These are phyloP conservation scores for Ustilago lituana DNA, from an alignment of 1,284 basidiomycete genomes.

Conservation along the genomic window DNA sequence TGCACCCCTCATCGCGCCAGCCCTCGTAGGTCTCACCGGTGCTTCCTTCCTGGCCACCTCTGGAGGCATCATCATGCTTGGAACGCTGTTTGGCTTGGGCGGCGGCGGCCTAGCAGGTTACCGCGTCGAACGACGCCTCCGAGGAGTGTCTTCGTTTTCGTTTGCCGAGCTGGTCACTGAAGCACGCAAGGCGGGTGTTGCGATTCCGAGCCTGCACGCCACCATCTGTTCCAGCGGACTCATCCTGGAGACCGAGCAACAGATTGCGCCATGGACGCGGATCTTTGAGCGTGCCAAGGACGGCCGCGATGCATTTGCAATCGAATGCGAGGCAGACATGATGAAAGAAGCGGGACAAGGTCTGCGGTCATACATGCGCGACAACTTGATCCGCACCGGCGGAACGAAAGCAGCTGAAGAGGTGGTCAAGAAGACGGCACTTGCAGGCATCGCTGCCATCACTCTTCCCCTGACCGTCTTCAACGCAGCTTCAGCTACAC, in stretches of 20 bases:
- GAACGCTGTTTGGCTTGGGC: conserved; percentile 58
- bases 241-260: conserved; percentile 50
- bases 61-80: conserved; percentile 60
- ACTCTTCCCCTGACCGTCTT: conserved; percentile 70
- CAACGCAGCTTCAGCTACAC: conserved; percentile 62
- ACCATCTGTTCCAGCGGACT: conserved; percentile 59
- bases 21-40: conserved; percentile 58
- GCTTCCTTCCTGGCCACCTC: conserved; percentile 56
- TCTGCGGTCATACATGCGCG: conserved; percentile 51
- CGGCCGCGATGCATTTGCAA: conserved; percentile 54
- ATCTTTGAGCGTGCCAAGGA: conserved; percentile 44
- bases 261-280: conserved; percentile 41
- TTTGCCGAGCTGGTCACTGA: conserved; percentile 50
- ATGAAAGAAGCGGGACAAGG: conserved; percentile 54
- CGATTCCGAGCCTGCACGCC: conserved; percentile 59
- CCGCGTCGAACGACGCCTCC: conserved; percentile 51
- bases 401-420: conserved; percentile 64
- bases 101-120: conserved; percentile 63
- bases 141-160: conserved; percentile 48
- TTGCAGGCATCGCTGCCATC: conserved; percentile 72
- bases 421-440: conserved; percentile 72
- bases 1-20: conserved; percentile 58
- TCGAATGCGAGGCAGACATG: conserved; percentile 54
- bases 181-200: conserved; percentile 45
- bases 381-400: conserved; percentile 46